Conservation (phyloP, 2,329 filamentous ascomycete species). For the Myriosclerotinia scirpicola region DNA sequence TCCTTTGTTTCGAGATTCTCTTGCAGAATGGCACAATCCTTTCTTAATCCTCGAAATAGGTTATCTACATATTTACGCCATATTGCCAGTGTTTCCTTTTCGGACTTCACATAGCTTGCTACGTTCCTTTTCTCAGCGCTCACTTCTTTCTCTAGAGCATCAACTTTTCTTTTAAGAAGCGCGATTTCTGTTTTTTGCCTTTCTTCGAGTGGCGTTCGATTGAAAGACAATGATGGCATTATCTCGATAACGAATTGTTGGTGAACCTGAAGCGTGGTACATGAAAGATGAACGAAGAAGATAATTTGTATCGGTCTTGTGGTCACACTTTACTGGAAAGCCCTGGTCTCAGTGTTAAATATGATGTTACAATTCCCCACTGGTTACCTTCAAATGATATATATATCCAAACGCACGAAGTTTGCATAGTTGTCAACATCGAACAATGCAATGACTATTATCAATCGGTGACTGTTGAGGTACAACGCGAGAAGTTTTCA, state of each 20-base stretch:
- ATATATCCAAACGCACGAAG: background rate
- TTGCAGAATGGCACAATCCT: background rate
- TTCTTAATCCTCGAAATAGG: background rate
- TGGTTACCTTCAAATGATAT: background rate
- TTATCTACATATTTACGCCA: background rate
- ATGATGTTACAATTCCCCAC: background rate
- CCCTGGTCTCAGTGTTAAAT: too few species aligned
- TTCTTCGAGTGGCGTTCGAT: background rate
- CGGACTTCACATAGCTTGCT: background rate
- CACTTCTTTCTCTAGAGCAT: background rate
- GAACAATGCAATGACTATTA: background rate
- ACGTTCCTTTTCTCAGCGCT: background rate
- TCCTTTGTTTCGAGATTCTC: background rate
- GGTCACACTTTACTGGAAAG: accelerated
- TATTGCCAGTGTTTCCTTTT: background rate
- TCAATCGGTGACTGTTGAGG: background rate
- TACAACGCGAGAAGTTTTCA: background rate
- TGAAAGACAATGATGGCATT: background rate
- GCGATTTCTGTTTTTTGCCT: background rate
- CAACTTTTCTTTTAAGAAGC: background rate
- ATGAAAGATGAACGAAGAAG: background rate
- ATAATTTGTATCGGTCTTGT: background rate
- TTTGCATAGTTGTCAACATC: background rate
- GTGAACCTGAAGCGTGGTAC: background rate
- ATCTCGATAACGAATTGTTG: background rate